Evolutionary conservation across 768 basidiomycete species (phyloP).

Genomic region (Pleurotus cornucopiae): DNA sequence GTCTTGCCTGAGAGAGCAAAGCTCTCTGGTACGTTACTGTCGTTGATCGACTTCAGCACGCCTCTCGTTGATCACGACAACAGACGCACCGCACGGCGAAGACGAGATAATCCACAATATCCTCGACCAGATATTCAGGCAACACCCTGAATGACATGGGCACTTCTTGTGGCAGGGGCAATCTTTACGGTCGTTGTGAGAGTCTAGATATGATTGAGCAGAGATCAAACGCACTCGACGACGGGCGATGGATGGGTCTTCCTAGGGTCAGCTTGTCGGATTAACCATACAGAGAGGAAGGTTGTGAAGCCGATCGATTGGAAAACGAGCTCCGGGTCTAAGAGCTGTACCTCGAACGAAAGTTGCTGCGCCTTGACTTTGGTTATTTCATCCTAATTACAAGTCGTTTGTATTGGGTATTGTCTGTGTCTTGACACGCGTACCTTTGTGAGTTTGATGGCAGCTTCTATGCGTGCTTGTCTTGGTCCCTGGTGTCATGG

Average conservation of each 20-base stretch:
- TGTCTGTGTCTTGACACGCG: not conserved
- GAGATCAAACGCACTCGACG: constrained; percentile 50
- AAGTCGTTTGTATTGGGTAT: not conserved
- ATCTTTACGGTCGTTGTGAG: constrained; percentile 32
- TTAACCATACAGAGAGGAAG: constrained; percentile 92
- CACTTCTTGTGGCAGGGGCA: constrained; percentile 83
- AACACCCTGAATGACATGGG: constrained; percentile 82
- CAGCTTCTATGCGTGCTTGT: constrained; percentile 73
- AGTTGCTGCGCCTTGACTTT: constrained; percentile 71
- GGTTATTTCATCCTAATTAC: constrained; percentile 57
- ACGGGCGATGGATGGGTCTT: constrained; percentile 68
- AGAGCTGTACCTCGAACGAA: constrained; percentile 80
- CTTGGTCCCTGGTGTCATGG: constrained; percentile 47
- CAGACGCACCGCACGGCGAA: constrained; percentile 73
- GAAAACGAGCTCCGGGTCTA: constrained; percentile 81
- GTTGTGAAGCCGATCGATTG: constrained; percentile 79
- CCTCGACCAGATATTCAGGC: constrained; percentile 93
- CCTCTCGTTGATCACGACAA: not conserved
- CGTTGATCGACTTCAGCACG: not conserved
- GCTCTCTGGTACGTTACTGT: constrained; percentile 69
- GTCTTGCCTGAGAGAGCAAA: constrained; percentile 82
- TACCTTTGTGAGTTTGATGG: constrained; percentile 77
- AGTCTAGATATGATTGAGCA: not conserved
- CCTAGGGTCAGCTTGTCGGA: constrained; percentile 82
- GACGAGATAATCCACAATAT: constrained; percentile 84